These are phyloP conservation scores for Backusella luteola DNA, from an alignment of 192 early-diverging fungal species.

Conservation along the genomic window DNA sequence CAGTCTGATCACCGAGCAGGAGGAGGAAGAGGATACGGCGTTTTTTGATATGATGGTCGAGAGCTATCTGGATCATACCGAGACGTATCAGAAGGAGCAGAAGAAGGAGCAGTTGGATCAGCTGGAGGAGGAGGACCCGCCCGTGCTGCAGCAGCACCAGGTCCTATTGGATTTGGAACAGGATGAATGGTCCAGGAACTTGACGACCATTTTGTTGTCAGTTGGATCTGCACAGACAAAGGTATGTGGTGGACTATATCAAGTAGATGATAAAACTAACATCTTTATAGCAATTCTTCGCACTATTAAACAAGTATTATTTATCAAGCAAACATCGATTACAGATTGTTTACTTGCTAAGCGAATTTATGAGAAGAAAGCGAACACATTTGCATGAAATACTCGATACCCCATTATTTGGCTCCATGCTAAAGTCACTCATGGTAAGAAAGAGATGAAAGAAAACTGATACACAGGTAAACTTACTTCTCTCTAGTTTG, in stretches of 20 bases:
- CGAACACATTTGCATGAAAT: conserved; percentile 54
- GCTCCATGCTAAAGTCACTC: conserved; percentile 45
- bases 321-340: conserved; percentile 44
- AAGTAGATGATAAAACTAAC: too few relatives aligned
- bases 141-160: conserved; percentile 13
- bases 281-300: conserved; percentile 42
- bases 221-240: conserved; percentile 35
- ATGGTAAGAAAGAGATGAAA: conserved; percentile 37
- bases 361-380: conserved; percentile 49
- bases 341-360: conserved; percentile 46
- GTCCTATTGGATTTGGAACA: conserved; percentile 29
- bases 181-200: conserved; percentile 38
- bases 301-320: conserved; percentile 46
- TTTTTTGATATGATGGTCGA: conserved; percentile 25
- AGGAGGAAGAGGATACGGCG: neutral
- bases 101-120: conserved; percentile 1
- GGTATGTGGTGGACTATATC: neutral
- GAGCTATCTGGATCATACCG: conserved; percentile 23
- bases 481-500: conserved; percentile 33
- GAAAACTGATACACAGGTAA: neutral
- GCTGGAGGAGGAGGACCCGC: neutral
- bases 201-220: conserved; percentile 19
- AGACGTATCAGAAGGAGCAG: conserved; percentile 9
- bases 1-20: conserved; percentile 23
- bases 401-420: conserved; percentile 50